Conservation (phyloP, 352 stramenopile genomes). For the Globisporangium irregulare region DNA sequence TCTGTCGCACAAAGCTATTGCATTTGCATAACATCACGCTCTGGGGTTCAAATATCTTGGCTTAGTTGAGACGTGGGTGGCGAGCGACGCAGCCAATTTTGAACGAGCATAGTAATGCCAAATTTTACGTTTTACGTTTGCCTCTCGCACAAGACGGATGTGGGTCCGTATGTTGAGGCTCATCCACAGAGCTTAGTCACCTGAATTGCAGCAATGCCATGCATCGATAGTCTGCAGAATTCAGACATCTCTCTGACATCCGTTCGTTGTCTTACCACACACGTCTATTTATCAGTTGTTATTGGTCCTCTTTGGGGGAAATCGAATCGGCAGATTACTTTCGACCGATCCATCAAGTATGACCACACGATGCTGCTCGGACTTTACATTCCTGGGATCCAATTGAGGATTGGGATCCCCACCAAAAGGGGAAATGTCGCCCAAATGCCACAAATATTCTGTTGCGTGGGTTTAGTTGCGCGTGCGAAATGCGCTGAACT, state of each 20-base stretch:
- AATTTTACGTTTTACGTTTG: neutral
- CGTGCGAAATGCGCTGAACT: conserved; percentile 6
- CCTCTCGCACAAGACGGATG: neutral
- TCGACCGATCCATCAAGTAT: neutral
- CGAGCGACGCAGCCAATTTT: neutral
- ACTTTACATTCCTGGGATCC: neutral
- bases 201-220: neutral
- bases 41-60: neutral
- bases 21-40: neutral
- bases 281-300: neutral
- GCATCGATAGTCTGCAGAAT: neutral
- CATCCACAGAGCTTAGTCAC: neutral
- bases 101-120: neutral
- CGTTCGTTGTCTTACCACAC: neutral
- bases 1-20: neutral
- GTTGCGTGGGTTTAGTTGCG: neutral
- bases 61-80: neutral
- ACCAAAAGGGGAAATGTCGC: neutral
- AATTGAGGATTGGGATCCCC: neutral
- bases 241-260: neutral
- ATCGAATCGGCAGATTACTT: conserved; percentile 3
- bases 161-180: neutral
- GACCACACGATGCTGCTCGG: neutral
- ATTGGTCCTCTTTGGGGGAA: neutral
- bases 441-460: neutral